Base-by-base conservation (phyloP, 257 asterid genomes). In the Nemophila menziesii region DNA sequence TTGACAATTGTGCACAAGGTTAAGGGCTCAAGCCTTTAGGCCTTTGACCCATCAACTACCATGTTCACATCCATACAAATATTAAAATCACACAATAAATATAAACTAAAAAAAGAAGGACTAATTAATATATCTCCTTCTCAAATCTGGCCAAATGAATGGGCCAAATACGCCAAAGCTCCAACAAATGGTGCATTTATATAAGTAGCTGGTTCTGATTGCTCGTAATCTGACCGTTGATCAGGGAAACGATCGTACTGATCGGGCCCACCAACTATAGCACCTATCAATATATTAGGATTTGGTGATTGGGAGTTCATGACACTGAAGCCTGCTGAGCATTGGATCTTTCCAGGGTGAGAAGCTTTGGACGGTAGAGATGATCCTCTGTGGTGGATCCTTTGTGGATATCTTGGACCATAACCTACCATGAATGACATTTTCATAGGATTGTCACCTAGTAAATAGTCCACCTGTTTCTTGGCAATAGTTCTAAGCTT, bases 401-500 rank as follows among this genome's bases (percentile, higher is more conserved):
- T 71, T 36, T 14, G 16, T 2, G 99, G 99, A 53, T 77, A 90
- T 41, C 73, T 64, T 1, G 79, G 50, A 9, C 99, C 99, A 11
- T 90, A 90, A 6, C 99, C 99, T 13, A 90, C 99, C 99, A 90
- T 85, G 58, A 60, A 90, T 8, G 99, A 90, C 93, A 90, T 85
- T 40, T 52, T 77, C 65, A 68, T 15, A 9, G 99, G 99, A 33
- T 90, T 90, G 36, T 81, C 94, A 4, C 99, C 99, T 0, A 90
- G 67, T 60, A 90, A 43, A 51, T 85, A 90, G 65, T 90, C 99
- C 67, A 90, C n/a, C n/a, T n/a, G n/a, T 52, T 68, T 79, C 61
- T 79, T 81, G 77, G 99, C 96, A 10, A 90, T 64, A 1, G 71
- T 3, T 17, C 87, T 65, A 5, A 90, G 92, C 68, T 66, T 73